Conservation (phyloP, 257 asterid species). For the Solanum habrochaites region DNA sequence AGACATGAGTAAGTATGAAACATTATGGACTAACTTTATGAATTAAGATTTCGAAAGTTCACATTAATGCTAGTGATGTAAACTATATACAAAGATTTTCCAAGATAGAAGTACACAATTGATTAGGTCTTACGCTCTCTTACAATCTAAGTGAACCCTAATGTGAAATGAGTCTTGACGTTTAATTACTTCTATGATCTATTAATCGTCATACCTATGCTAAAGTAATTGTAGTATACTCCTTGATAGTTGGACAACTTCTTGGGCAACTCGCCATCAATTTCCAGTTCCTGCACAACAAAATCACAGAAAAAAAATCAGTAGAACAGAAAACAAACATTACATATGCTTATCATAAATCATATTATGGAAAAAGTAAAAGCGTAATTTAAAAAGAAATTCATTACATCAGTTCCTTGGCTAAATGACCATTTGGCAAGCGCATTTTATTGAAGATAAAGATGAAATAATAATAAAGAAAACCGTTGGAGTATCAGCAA, state of each 20-base stretch:
- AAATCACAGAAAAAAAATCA: not conserved
- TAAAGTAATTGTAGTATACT: constrained; percentile 89
- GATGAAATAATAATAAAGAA: not conserved
- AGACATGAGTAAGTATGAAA: not conserved
- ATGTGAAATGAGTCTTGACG: not conserved
- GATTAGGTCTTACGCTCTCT: not conserved
- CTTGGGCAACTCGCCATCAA: constrained; percentile 63
- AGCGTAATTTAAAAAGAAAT: not conserved
- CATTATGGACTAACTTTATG: not conserved
- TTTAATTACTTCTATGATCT: not conserved
- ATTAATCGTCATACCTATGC: constrained; percentile 52
- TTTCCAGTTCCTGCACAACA: constrained; percentile 45
- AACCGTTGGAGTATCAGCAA: not conserved
- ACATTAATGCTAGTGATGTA: not conserved
- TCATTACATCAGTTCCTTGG: not conserved
- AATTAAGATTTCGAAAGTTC: not conserved
- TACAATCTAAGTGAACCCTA: not conserved
- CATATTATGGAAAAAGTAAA: not conserved
- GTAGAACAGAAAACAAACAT: not conserved
- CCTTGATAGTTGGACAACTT: constrained; percentile 67
- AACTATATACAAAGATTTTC: not conserved
- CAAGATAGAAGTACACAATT: not conserved
- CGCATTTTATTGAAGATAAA: not conserved
- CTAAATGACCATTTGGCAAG: not conserved
- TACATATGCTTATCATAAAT: not conserved